Evolutionary conservation across 2,329 filamentous ascomycete genomes (phyloP), one percentile per base, ranked within the genome.

Genomic region (Fusarium luffae): DNA sequence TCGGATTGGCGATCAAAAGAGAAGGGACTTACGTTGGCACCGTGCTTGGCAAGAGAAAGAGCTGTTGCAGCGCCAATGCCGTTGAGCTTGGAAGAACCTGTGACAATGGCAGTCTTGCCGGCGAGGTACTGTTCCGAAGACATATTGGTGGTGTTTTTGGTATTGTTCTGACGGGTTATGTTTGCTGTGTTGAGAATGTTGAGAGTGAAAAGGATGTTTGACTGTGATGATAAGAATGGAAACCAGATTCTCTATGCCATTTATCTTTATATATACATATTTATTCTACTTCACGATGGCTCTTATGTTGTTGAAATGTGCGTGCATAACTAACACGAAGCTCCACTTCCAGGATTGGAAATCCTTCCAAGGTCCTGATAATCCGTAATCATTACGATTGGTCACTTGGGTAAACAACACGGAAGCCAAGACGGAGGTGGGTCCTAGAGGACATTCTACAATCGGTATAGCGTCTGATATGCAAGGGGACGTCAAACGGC

Each of bases 41-140:
- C 60, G 16, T 63, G 34, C 18, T 43, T 63, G 16, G 60, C 60
- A 0, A 63, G 42, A 0, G 42, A n/a, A 5, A 63, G 37, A 0
- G 60, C 60, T 27, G 58, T 63, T 11, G 59, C 42, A 2, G 60
- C 60, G 2, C 60, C 60, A 0, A 63, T 63, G 0, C 60, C 60
- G 16, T 63, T 63, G 3, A 42, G 34, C 32, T 65, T 64, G 0
- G 60, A 74, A 5, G 70, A 64, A 16, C 72, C 72, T 4, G 72
- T 74, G 12, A 74, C 72, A 4, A 74, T 70, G 55, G 74, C 74
- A 23, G 60, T 64, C 61, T 75, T 76, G 56, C 74, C 73, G 3
- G 57, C 52, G 12, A 76, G 59, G 6, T 71, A 70, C 16, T 75
- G 60, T 28, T 71, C 74, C 2, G 40, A 74, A 68, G 48, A 58